Evolutionary conservation across 176 grass and related monocot species (phyloP).

Genomic region (Cenchrus fungigraminus): DNA sequence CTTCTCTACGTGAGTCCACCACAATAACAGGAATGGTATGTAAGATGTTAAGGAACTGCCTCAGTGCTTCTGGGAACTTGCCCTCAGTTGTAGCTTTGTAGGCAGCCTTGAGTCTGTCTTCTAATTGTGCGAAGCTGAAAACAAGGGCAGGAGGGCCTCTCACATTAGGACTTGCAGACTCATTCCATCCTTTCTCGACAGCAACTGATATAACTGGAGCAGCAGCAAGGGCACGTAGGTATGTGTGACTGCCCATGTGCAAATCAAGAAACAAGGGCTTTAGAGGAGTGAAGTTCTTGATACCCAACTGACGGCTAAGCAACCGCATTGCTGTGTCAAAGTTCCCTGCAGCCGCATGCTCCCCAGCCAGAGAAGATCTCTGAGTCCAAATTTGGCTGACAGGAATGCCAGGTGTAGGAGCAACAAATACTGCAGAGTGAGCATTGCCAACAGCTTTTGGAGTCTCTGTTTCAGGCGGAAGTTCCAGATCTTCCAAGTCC

Average conservation of each 20-base stretch:
- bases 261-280: conserved; percentile 84
- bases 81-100: conserved; percentile 90
- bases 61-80: conserved; percentile 83
- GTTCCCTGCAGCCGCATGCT: conserved; percentile 91
- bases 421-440: conserved; percentile 66
- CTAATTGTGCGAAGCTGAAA: conserved; percentile 88
- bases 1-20: conserved; percentile 88
- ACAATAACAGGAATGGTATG: conserved; percentile 82
- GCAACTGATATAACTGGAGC: conserved; percentile 71
- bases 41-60: conserved; percentile 83
- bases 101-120: conserved; percentile 88
- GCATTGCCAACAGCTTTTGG: conserved; percentile 58
- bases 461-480: conserved; percentile 80
- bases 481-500: conserved; percentile 96
- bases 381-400: conserved; percentile 96
- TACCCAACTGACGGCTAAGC: conserved; percentile 88
- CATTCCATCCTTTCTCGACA: conserved; percentile 96
- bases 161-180: conserved; percentile 88
- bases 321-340: conserved; percentile 93
- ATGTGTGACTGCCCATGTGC: conserved; percentile 78
- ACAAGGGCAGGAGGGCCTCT: conserved; percentile 85
- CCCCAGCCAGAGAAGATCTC: conserved; percentile 95
- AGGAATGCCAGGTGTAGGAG: conserved; percentile 86
- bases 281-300: conserved; percentile 87
- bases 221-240: conserved; percentile 63